Conservation (phyloP, 805 yeast genomes). For the Starmerella bombi region DNA sequence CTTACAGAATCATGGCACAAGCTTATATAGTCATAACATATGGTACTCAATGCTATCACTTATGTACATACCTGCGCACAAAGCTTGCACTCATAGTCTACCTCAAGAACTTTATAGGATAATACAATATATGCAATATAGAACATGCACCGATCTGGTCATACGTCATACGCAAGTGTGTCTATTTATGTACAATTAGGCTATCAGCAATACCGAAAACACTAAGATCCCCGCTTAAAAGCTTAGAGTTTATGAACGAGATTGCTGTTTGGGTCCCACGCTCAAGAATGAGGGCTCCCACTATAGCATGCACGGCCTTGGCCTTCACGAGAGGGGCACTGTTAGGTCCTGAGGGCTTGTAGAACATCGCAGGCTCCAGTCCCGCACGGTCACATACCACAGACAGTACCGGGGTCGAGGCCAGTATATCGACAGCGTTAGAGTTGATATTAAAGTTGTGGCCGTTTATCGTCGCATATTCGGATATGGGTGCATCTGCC, state of each 20-base stretch:
- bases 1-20: background rate
- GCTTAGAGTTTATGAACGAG: slow-evolving; percentile 38
- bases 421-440: slow-evolving; percentile 22
- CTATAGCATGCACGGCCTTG: slow-evolving; percentile 42
- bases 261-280: slow-evolving; percentile 50
- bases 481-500: slow-evolving; percentile 2
- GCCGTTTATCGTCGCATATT: slow-evolving; percentile 17
- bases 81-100: too few relatives aligned
- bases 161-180: too few relatives aligned
- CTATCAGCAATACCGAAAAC: slow-evolving; percentile 21
- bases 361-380: slow-evolving; percentile 23
- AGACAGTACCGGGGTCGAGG: slow-evolving; percentile 23
- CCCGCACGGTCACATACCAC: slow-evolving; percentile 24
- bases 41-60: background rate
- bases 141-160: too few relatives aligned
- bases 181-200: slow-evolving; percentile 13
- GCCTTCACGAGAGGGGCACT: slow-evolving; percentile 37
- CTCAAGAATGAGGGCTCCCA: slow-evolving; percentile 53
- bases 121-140: too few relatives aligned
- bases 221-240: slow-evolving; percentile 28
- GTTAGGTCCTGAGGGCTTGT: slow-evolving; percentile 18
- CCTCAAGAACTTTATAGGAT: too few relatives aligned
- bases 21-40: background rate
- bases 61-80: too few relatives aligned
- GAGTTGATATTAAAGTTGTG: slow-evolving; percentile 24